These are phyloP conservation scores for Pichia thaimueangensis DNA, from an alignment of 805 yeast genomes.

Conservation along the genomic window DNA sequence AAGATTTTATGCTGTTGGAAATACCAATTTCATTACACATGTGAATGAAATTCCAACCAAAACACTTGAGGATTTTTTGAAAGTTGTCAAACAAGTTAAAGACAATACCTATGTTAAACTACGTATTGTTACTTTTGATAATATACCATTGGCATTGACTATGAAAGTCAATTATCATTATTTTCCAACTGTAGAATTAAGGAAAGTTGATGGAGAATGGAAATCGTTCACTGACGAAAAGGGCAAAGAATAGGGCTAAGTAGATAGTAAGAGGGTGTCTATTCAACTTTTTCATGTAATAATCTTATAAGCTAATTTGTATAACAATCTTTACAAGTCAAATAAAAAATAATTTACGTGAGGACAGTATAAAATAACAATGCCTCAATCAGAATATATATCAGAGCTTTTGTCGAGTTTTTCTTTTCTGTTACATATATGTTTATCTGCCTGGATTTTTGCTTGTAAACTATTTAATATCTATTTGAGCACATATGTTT, in stretches of 20 bases:
- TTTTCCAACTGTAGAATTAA: slow-evolving; percentile 66
- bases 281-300: no score
- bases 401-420: no score
- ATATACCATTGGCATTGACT: slow-evolving; percentile 79
- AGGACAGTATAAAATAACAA: no score
- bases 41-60: slow-evolving; percentile 73
- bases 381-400: no score
- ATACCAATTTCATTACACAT: slow-evolving; percentile 84
- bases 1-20: slow-evolving; percentile 67
- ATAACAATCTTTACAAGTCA: no score
- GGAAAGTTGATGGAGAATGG: slow-evolving; percentile 47
- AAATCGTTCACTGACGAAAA: slow-evolving; percentile 43
- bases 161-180: slow-evolving; percentile 85
- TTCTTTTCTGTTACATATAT: no score
- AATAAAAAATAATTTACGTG: no score
- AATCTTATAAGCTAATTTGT: no score
- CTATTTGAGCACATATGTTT: no score
- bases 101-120: slow-evolving; percentile 78
- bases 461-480: no score
- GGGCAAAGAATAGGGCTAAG: slow-evolving; percentile 26
- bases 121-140: slow-evolving; percentile 77
- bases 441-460: no score
- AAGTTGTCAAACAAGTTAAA: slow-evolving; percentile 60
- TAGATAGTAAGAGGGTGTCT: no score
- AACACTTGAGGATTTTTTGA: slow-evolving; percentile 59